Base-by-base conservation (phyloP, 139 green algal species). In the Desmodesmus armatus region DNA sequence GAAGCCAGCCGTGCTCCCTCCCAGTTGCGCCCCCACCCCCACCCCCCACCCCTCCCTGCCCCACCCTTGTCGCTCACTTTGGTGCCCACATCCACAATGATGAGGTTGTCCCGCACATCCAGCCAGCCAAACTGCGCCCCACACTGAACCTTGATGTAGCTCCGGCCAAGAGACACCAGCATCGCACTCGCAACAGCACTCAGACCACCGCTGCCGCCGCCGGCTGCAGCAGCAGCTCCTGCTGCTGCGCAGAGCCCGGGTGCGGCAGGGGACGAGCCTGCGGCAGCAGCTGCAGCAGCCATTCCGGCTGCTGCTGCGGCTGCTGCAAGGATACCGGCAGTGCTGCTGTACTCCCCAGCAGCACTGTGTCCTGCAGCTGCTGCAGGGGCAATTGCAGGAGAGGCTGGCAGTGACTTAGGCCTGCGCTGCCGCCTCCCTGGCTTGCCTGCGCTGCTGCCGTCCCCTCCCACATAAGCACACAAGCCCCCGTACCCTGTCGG, bases 71-170 rank as follows among this genome's bases (percentile, higher is more conserved):
- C 47, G 47, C 9, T 7, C 67, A 75, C 29, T 17, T 51, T n/a
- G 13, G 15, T 29, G 13, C n/a, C n/a, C n/a, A n/a, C n/a, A n/a
- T n/a, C 66, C n/a, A 74, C 35, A 4, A 29, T 15, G 15, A 74
- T 35, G 31, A 44, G 35, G 3, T 21, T 13, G 66, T 74, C 66
- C 35, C 29, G 5, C 1, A 82, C 13, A 31, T 82, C 76, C 23
- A 82, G 55, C 76, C 76, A 82, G 62, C 76, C 76, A 39, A 17
- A 53, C 25, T 58, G 35, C 37, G 25, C 55, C 55, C 76, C 76
- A 72, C 76, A 82, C 53, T 72, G 11, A 27, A 82, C 76, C 62
- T 73, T 44, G 2, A 82, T 25, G 21, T 82, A 44, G 5, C 47
- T 35, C 25, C 76, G 76, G 15, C 76, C 76, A 72, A 37, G 55